A percentile compares a stretch with the other conserved stretches of the same genome.
These are phyloP conservation scores for Phylloporus sp. DNA, from an alignment of 768 basidiomycete genomes.

Conservation along the genomic window DNA sequence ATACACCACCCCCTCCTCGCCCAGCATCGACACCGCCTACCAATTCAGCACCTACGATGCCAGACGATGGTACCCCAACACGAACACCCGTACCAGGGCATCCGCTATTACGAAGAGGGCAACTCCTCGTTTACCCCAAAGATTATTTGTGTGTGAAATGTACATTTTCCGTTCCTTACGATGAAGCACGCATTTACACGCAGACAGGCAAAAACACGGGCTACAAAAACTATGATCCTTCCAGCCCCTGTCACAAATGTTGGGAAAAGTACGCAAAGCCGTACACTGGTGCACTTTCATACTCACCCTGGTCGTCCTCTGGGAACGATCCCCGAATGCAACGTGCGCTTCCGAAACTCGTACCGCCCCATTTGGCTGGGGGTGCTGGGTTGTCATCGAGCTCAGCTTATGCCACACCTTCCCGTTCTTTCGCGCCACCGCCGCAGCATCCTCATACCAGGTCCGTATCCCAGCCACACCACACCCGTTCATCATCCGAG, in stretches of 20 bases:
- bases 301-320: slow-evolving; percentile 40
- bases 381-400: neutral
- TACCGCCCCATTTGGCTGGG: slow-evolving; percentile 19
- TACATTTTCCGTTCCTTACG: slow-evolving; percentile 26
- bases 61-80: slow-evolving; percentile 63
- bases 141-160: slow-evolving; percentile 66
- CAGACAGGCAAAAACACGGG: slow-evolving; percentile 65
- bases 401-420: neutral
- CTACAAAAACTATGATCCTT: slow-evolving; percentile 65
- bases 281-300: slow-evolving; percentile 58
- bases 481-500: neutral
- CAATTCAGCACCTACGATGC: slow-evolving; percentile 10
- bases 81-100: slow-evolving; percentile 59
- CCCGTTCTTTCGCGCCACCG: neutral
- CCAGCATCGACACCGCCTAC: slow-evolving; percentile 13
- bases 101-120: slow-evolving; percentile 58
- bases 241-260: slow-evolving; percentile 66
- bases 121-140: slow-evolving; percentile 67
- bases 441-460: slow-evolving; percentile 12
- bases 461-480: slow-evolving; percentile 18
- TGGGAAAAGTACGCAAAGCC: slow-evolving; percentile 67
- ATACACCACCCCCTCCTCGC: slow-evolving; percentile 6
- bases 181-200: neutral
- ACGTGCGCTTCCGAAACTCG: slow-evolving; percentile 25
- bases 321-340: slow-evolving; percentile 24